A percentile compares a stretch with the other conserved stretches of the same genome.
These are phyloP conservation scores for Rhodomyrtus tomentosa DNA, from an alignment of 345 rosid species.

Conservation along the genomic window DNA sequence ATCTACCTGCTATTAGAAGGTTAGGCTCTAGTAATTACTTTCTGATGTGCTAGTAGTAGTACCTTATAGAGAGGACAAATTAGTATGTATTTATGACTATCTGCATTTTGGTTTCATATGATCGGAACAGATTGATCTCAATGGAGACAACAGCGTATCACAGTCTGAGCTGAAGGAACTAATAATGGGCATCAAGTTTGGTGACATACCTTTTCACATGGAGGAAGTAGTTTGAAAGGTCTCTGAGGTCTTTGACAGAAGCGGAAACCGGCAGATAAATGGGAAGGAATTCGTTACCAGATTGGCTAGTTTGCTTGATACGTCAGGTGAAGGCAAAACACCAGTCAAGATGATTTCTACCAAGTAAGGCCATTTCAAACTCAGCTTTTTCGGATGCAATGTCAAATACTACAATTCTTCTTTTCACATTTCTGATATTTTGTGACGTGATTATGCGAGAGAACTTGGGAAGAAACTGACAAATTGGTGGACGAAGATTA, in stretches of 20 bases:
- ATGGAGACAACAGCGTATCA: slow-evolving; percentile 7
- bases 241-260: slow-evolving; percentile 13
- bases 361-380: not conserved
- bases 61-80: not conserved
- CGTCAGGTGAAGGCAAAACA: not conserved
- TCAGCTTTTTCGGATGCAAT: not conserved
- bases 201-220: slow-evolving; percentile 4
- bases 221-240: slow-evolving; percentile 12
- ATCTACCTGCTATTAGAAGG: slow-evolving; percentile 8
- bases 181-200: slow-evolving; percentile 8
- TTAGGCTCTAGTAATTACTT: not conserved
- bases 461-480: slow-evolving; percentile 16
- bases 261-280: slow-evolving; percentile 3
- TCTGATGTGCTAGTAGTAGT: not conserved
- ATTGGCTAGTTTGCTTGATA: slow-evolving; percentile 5
- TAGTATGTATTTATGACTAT: not conserved
- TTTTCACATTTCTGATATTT: not conserved
- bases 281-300: slow-evolving; percentile 18
- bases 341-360: slow-evolving; percentile 1
- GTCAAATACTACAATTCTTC: not conserved
- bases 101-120: not conserved
- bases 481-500: slow-evolving; percentile 7
- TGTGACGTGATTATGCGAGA: not conserved
- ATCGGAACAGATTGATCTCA: slow-evolving; percentile 9
- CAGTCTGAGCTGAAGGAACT: slow-evolving; percentile 11